Base-by-base conservation (phyloP, 75 land plant genomes). In the Ceratopteris richardii region DNA sequence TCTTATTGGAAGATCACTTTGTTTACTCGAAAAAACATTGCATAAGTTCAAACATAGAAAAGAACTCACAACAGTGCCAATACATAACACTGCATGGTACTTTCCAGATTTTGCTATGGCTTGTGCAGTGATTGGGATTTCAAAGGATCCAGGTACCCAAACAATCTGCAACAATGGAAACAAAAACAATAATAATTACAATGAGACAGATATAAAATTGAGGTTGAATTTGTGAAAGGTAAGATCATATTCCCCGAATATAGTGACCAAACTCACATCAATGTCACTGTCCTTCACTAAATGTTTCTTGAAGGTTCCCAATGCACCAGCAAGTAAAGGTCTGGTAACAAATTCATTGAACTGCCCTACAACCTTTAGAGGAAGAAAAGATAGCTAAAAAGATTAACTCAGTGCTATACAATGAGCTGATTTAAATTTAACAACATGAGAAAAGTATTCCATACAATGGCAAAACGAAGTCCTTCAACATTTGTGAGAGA, bases 141-240 rank as follows among this genome's bases (percentile, higher is more conserved):
- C 98, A 78, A 93, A 93, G 58, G 90, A 80, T 25, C 98, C 98
- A 29, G 98, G 98, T 52, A 93, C 98, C 84, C 85, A 85, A 3
- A 85, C 63, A 46, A 92, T 89, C 97, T 92, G 79, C 37, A 29
- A 44, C 12, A 59, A 21, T 4, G 37, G 7, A 33, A 3, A 33
- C 41, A 60, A 37, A 44, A 26, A 17, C n/a, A 39, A 21, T 50
- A 29, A n/a, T 29, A 27, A 0, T 27, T 62, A 26, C 3, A 42
- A 26, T 28, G n/a, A n/a, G n/a, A n/a, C n/a, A n/a, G n/a, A n/a
- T n/a, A n/a, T n/a, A n/a, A n/a, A n/a, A n/a, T n/a, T n/a, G n/a
- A n/a, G n/a, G n/a, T 13, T 24, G 20, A 42, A 40, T 46, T 44
- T 6, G 20, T 6, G 25, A 21, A 5, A 39, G 3, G 10, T 26